Conservation (phyloP, 805 yeast genomes). For the Starmerella etchellsii region DNA sequence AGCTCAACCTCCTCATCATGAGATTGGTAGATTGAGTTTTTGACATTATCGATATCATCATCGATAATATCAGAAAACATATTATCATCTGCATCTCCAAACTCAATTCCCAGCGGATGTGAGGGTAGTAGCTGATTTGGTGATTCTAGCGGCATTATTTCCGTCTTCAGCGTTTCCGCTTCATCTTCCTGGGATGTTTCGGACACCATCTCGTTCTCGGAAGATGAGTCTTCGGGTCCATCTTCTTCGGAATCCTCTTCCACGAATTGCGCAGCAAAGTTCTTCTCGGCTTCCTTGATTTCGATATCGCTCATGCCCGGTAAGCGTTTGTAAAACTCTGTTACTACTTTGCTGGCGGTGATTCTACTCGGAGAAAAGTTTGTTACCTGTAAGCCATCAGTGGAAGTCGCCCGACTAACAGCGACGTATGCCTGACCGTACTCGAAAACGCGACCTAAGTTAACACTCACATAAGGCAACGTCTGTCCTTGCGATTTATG, state of each 20-base stretch:
- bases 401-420: conserved; percentile 71
- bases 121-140: too few species aligned
- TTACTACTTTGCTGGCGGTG: conserved; percentile 56
- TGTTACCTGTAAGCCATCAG: conserved; percentile 70
- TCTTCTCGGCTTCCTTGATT: conserved; percentile 6
- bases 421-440: conserved; percentile 96
- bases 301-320: conserved; percentile 9
- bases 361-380: conserved; percentile 57
- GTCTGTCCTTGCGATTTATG: conserved; percentile 97
- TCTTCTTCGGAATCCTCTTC: too few species aligned
- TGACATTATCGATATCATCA: not conserved
- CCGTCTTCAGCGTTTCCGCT: too few species aligned
- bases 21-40: not conserved
- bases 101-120: not conserved
- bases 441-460: conserved; percentile 64
- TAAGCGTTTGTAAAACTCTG: conserved; percentile 42
- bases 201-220: too few species aligned
- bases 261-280: not conserved
- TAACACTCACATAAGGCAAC: conserved; percentile 60
- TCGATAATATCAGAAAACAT: not conserved
- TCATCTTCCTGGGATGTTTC: too few species aligned
- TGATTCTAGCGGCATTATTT: too few species aligned
- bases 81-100: not conserved
- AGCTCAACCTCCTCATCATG: not conserved
- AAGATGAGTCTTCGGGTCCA: too few species aligned